A percentile compares a stretch with the other conserved stretches of the same genome.
Conservation (phyloP, 352 stramenopile species). For the Pythium pectinolyticum region DNA sequence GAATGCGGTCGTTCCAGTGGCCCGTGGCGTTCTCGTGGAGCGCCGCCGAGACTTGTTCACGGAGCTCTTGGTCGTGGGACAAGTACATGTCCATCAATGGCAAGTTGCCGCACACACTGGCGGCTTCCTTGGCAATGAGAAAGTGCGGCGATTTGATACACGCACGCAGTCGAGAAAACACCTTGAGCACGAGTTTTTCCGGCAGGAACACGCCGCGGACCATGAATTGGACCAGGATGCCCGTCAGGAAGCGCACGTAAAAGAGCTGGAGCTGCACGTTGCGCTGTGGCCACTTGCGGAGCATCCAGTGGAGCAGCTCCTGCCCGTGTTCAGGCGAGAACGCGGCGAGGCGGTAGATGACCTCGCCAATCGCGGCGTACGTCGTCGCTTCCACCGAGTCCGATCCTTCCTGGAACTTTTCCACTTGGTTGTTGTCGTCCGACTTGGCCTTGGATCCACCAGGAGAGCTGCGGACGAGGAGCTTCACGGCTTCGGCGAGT, state of each 20-base stretch:
- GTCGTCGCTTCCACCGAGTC: conserved; percentile 66
- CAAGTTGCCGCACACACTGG: conserved; percentile 58
- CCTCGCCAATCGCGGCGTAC: conserved; percentile 53
- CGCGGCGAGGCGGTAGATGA: conserved; percentile 58
- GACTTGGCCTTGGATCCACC: conserved; percentile 28
- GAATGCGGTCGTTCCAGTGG: conserved; percentile 81
- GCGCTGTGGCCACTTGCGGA: conserved; percentile 71
- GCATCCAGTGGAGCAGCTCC: conserved; percentile 62
- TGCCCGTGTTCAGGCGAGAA: conserved; percentile 69
- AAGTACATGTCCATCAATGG: conserved; percentile 73
- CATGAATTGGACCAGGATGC: conserved; percentile 64
- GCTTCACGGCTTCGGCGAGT: conserved; percentile 47
- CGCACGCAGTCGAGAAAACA: conserved; percentile 49
- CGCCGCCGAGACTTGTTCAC: conserved; percentile 58
- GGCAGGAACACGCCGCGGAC: conserved; percentile 54
- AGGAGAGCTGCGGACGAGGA: conserved; percentile 60
- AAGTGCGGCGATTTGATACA: conserved; percentile 75
- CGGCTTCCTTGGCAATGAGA: conserved; percentile 71
- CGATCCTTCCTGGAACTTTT: conserved; percentile 65
- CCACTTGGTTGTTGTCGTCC: conserved; percentile 56
- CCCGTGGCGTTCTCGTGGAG: conserved; percentile 62
- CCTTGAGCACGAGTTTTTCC: conserved; percentile 40
- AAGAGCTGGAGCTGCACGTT: conserved; percentile 79
- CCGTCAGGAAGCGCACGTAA: conserved; percentile 64
- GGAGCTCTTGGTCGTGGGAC: conserved; percentile 48